Percentiles rank a stretch among this genome's conserved stretches.
Evolutionary conservation across 441 rosid genomes (phyloP).

Genomic region (Aleurites moluccanus): DNA sequence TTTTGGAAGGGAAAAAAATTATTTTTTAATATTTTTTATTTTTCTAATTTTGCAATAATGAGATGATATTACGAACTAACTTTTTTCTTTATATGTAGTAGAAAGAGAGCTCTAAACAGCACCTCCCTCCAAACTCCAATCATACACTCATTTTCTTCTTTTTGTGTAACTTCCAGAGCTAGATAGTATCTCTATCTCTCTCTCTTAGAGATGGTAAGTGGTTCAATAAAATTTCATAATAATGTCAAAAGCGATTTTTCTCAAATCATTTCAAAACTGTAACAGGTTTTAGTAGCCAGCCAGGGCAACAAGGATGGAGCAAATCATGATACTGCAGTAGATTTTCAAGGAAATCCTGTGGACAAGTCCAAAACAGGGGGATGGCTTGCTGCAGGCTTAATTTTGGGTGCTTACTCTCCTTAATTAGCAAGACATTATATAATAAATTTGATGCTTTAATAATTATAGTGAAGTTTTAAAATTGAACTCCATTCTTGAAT

Average conservation of each 20-base stretch:
- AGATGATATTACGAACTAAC: no score
- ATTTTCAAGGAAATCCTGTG: conserved; percentile 61
- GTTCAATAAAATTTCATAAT: neutral
- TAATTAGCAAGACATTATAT: neutral
- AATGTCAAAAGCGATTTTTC: neutral
- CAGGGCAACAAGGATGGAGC: conserved; percentile 44
- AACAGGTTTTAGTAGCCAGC: conserved; percentile 57
- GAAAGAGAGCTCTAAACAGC: neutral
- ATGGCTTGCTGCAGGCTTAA: conserved; percentile 86
- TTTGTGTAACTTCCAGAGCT: conserved; percentile 6
- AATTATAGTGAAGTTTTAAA: neutral
- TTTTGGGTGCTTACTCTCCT: conserved; percentile 47
- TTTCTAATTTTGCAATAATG: no score
- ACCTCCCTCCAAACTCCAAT: neutral
- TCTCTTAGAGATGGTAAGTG: conserved; percentile 11
- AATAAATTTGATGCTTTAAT: neutral
- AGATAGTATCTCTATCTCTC: neutral
- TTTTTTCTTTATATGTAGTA: neutral
- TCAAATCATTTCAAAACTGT: neutral
- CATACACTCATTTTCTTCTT: conserved; percentile 6
- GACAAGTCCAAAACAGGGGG: conserved; percentile 86
- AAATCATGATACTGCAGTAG: conserved; percentile 37
- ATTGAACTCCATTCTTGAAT: neutral
- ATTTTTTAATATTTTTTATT: no score
- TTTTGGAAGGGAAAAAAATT: no score